These are phyloP conservation scores for Podila horticola DNA, from an alignment of 192 early-diverging fungal species.

Conservation along the genomic window DNA sequence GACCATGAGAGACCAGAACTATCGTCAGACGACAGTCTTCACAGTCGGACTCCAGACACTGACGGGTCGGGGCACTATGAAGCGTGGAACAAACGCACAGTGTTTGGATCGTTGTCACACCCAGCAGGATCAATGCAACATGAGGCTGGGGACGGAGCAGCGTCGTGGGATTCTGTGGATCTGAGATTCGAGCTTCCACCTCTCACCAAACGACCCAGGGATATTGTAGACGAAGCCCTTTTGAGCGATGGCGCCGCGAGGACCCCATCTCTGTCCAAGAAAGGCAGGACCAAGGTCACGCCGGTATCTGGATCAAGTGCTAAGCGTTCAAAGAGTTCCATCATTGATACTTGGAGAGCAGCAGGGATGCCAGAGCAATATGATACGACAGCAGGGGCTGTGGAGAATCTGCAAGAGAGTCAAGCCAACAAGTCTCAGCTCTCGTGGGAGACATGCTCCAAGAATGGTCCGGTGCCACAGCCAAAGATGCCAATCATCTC, in stretches of 20 bases:
- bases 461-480: slow-evolving; percentile 3
- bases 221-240: slow-evolving; percentile 30
- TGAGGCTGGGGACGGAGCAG: background rate
- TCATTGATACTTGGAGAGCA: slow-evolving; percentile 13
- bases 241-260: background rate
- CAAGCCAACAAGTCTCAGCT: slow-evolving; percentile 6
- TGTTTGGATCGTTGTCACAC: slow-evolving; percentile 6
- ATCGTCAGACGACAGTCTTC: no score
- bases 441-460: slow-evolving; percentile 26
- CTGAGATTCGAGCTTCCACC: slow-evolving; percentile 24
- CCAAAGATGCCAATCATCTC: slow-evolving; percentile 8
- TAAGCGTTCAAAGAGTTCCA: background rate
- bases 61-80: background rate
- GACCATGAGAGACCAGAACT: no score
- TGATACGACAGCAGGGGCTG: background rate
- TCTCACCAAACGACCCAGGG: slow-evolving; percentile 24
- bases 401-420: background rate
- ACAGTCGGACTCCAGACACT: background rate
- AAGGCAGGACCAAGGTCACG: background rate
- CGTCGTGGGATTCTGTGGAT: background rate
- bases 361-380: slow-evolving; percentile 10
- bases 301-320: background rate
- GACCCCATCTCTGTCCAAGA: background rate
- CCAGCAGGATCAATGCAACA: background rate
- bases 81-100: background rate